Percentiles rank a stretch among this genome's conserved stretches.
Evolutionary conservation across 305 asterid genomes (phyloP).

Genomic region (Fraxinus greggii): DNA sequence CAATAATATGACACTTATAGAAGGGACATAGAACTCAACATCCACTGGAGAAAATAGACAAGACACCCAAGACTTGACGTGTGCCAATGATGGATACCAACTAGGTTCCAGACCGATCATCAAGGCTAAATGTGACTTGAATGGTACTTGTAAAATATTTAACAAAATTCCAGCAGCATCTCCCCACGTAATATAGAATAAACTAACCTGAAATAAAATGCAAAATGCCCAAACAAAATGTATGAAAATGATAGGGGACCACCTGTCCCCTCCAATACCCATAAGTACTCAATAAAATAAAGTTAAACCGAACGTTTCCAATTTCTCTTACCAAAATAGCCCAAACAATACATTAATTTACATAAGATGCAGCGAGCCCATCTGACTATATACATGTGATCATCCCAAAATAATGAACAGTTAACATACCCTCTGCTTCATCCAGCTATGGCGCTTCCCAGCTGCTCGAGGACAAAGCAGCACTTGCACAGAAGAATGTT

Average conservation of each 20-base stretch:
- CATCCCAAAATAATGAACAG: background rate
- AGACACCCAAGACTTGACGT: background rate
- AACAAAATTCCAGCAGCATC: background rate
- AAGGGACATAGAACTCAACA: background rate
- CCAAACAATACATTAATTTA: background rate
- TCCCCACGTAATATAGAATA: background rate
- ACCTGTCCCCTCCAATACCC: background rate
- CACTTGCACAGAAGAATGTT: slow-evolving; percentile 96
- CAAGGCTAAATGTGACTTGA: background rate
- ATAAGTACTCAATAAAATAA: background rate
- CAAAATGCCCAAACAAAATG: background rate
- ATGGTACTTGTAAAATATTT: background rate
- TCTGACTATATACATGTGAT: background rate
- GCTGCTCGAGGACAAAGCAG: slow-evolving; percentile 94
- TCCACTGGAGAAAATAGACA: background rate
- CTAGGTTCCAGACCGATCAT: background rate
- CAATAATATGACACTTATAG: background rate
- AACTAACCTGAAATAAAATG: background rate
- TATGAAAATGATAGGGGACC: background rate
- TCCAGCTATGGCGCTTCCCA: slow-evolving; percentile 98
- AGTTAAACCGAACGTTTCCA: background rate
- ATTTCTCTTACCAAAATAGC: background rate
- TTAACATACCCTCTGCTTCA: slow-evolving; percentile 73
- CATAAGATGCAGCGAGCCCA: background rate
- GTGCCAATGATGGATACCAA: background rate